Evolutionary conservation across 2,329 filamentous ascomycete species (phyloP), one percentile per base, ranked within the genome.

Genomic region (Cylindrodendrum hubeiense): DNA sequence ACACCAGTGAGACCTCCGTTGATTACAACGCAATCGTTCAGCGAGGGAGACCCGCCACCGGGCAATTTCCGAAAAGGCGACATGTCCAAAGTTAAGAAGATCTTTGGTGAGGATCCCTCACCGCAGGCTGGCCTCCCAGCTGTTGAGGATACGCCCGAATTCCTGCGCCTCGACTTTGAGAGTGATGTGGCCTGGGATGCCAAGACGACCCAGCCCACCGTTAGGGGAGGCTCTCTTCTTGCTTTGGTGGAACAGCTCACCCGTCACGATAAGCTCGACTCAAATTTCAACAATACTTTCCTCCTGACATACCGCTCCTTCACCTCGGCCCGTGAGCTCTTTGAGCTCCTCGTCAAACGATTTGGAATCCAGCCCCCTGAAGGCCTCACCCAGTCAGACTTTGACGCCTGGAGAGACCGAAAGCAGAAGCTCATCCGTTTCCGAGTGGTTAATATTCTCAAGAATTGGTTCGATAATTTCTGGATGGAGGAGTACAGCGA

Each of bases 381-480:
- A 71, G 94, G 93, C 6, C 83, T 99, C 54, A 89, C 84, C 9
- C 87, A 89, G 58, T 82, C 87, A 41, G 94, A 98, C 69, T 94
- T 93, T 73, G 93, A 97, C 60, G 85, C 88, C 30, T 99, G 96
- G 96, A 89, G 93, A 37, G 94, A 97, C 77, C 91, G 91, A 77
- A 99, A 99, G 82, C 96, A 98, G 79, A 98, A 97, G 77, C 92
- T 94, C 5, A 98, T 98, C 66, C 89, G 96, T 37, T 97, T 99
- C 83, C 90, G 96, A 44, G 95, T 99, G 2, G 94, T 99, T 69
- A 99, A 98, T 76, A 98, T 98, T 69, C 83, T 99, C 51, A 98
- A 98, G 86, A 97, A 90, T 80, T 99, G 96, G 96, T 96, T 99
- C 72, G 96, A 98, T 77, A 95, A 92, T 73, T 98, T 96, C 79